These are phyloP conservation scores for Arachis monticola DNA, from an alignment of 331 rosid genomes.

Conservation along the genomic window DNA sequence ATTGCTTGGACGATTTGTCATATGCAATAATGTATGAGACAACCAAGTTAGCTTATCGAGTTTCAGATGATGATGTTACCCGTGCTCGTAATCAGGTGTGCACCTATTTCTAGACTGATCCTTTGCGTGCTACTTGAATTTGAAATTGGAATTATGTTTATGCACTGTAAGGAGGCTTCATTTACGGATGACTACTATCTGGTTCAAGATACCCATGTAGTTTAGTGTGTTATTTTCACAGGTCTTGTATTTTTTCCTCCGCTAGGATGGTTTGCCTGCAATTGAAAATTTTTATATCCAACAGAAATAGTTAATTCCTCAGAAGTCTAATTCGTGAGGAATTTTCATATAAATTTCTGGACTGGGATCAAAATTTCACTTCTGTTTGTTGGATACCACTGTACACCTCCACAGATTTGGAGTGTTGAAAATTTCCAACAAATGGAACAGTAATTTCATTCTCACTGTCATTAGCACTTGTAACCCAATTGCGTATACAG, in stretches of 20 bases:
- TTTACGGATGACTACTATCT: neutral
- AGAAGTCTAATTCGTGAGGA: constrained; percentile 13
- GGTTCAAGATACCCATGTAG: neutral
- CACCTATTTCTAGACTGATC: constrained; percentile 9
- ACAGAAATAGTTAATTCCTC: neutral
- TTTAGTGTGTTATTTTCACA: neutral
- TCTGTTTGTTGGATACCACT: neutral
- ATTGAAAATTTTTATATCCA: neutral
- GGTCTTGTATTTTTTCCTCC: neutral
- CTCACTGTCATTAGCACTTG: neutral
- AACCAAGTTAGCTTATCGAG: constrained; percentile 85
- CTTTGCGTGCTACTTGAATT: neutral
- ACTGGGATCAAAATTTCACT: neutral
- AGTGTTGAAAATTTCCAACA: constrained; percentile 15
- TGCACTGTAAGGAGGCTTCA: neutral
- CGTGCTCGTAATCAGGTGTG: constrained; percentile 96
- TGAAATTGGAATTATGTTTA: neutral
- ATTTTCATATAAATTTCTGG: constrained; percentile 3
- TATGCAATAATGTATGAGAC: constrained; percentile 87
- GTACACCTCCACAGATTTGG: neutral
- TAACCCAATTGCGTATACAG: too few relatives aligned
- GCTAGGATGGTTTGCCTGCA: neutral
- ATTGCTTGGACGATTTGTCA: constrained; percentile 78
- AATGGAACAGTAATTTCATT: constrained; percentile 6
- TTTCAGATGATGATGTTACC: constrained; percentile 79